Percentiles rank a stretch among this genome's conserved stretches.
These are phyloP conservation scores for Isochrysis galbana DNA, from an alignment of 78 protist genomes.

Conservation along the genomic window DNA sequence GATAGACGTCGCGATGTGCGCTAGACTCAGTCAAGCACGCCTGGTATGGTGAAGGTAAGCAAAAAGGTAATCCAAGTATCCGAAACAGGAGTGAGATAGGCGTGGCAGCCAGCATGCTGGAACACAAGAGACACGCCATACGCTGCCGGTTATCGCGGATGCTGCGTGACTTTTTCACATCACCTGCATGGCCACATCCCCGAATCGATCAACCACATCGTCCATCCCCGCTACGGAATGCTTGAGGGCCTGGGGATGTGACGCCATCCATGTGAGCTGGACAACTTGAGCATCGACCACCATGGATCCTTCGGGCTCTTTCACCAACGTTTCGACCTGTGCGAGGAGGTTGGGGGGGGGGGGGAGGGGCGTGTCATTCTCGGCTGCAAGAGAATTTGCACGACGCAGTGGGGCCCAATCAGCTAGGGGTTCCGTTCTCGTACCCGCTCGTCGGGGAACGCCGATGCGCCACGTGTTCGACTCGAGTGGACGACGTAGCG, in stretches of 20 bases:
- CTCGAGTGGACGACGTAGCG: constrained; percentile 8
- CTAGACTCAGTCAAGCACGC: neutral
- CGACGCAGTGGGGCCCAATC: too few relatives aligned
- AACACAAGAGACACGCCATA: too few relatives aligned
- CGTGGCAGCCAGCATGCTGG: too few relatives aligned
- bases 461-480: neutral
- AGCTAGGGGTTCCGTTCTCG: too few relatives aligned
- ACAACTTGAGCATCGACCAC: constrained; percentile 11
- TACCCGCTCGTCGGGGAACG: neutral
- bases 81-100: too few relatives aligned
- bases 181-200: constrained; percentile 30
- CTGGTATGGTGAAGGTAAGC: too few relatives aligned
- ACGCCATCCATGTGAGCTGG: constrained; percentile 25
- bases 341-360: neutral
- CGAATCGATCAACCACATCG: constrained; percentile 11
- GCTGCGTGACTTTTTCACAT: too few relatives aligned
- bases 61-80: too few relatives aligned
- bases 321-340: neutral
- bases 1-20: neutral
- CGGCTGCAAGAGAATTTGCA: too few relatives aligned
- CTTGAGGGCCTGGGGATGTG: constrained; percentile 26
- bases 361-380: too few relatives aligned
- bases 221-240: neutral
- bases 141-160: too few relatives aligned
- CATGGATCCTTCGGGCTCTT: neutral